phyloP scores from a whole-genome alignment of 129 eudicot species.

The Pittosporum tobira region DNA sequence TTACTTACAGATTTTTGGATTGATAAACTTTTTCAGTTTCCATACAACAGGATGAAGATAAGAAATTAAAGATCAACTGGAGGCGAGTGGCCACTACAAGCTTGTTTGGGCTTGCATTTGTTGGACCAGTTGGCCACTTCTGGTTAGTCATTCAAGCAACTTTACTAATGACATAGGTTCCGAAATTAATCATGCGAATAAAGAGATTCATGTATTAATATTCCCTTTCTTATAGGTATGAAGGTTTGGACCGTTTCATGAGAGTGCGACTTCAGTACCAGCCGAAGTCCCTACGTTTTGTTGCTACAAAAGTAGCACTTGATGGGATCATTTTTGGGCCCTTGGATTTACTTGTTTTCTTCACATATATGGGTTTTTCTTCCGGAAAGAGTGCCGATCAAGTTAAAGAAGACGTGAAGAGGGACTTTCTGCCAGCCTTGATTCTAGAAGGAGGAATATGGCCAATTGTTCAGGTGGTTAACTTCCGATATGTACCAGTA shows the following conservation, averaged over 20 bases:
- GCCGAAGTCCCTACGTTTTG: constrained; percentile 68
- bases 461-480: constrained; percentile 79
- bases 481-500: constrained; percentile 75
- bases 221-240: constrained; percentile 37
- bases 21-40: neutral
- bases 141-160: constrained; percentile 46
- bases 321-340: constrained; percentile 90
- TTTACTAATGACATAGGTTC: neutral
- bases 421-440: constrained; percentile 82
- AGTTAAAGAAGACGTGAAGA: constrained; percentile 74
- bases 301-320: constrained; percentile 75
- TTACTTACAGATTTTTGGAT: neutral
- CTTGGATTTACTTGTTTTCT: constrained; percentile 73
- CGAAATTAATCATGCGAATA: neutral
- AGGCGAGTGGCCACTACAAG: constrained; percentile 87
- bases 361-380: constrained; percentile 88
- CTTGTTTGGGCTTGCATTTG: constrained; percentile 85
- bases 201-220: neutral
- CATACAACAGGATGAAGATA: constrained; percentile 43
- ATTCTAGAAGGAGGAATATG: constrained; percentile 72
- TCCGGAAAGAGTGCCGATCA: constrained; percentile 59
- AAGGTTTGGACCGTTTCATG: constrained; percentile 70
- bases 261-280: constrained; percentile 39
- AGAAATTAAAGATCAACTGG: constrained; percentile 65
- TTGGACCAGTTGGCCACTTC: constrained; percentile 97